Evolutionary conservation across 768 basidiomycete genomes (phyloP), one percentile per base, ranked within the genome.

Genomic region (Stropharia rugosoannulata): DNA sequence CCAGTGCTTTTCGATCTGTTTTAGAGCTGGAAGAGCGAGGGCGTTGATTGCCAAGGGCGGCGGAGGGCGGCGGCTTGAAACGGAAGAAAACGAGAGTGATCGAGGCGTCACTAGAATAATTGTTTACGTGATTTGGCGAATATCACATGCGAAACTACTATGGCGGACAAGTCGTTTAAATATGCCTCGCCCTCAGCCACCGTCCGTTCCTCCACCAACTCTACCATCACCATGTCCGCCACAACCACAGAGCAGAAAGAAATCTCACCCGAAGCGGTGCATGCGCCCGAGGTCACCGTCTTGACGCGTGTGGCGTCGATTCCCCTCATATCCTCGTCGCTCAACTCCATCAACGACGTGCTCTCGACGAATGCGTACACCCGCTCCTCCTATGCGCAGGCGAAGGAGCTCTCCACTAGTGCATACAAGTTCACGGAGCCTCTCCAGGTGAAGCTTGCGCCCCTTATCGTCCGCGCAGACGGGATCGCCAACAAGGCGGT

Each of bases 401-500:
- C 87, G 3, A 85, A 87, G 60, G 78, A 70, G 43, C 55, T 92
- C 46, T 83, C 87, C 3, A 72, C 68, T 25, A 73, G 81, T 18
- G 85, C 85, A 11, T 84, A 82, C 70, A 81, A 75, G 68, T 78
- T 79, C 61, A 80, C 87, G 0, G 83, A 83, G 63, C 89, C 90
- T 4, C 55, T 91, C 42, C 86, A 88, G 61, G 71, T 77, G 49
- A 80, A 78, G 51, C 71, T 93, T 18, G 85, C 84, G 0, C 88
- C 90, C 7, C 65, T 89, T 35, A 81, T 91, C 61, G 71, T 75
- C 51, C 76, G 80, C 45, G 87, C 81, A 2, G 83, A 93, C 60
- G 80, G 71, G n/a, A 73, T 72, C 50, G 90, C 87, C 27, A 89
- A 90, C 79, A 85, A 82, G 74, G 87, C 83, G 27, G 78, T 90